phyloP scores from a whole-genome alignment of 306 rosid genomes.

The Gastrolobium bilobum region DNA sequence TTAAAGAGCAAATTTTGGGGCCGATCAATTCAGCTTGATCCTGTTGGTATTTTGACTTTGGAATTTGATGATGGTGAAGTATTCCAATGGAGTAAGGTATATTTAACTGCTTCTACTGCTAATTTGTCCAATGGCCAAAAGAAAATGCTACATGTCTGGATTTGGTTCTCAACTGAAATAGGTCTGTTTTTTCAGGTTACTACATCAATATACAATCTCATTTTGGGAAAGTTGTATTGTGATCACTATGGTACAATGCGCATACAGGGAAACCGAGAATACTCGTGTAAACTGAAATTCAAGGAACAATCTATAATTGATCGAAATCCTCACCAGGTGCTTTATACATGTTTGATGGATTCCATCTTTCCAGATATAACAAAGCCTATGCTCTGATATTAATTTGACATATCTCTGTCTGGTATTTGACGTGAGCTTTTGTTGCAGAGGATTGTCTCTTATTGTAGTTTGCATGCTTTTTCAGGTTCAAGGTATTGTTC shows the following conservation, averaged over 20 bases:
- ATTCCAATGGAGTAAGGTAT: constrained; percentile 95
- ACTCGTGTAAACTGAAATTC: constrained; percentile 86
- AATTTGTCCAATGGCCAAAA: constrained; percentile 9
- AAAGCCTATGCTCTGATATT: constrained; percentile 4
- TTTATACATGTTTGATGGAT: constrained; percentile 38
- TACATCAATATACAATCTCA: constrained; percentile 93
- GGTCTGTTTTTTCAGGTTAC: constrained; percentile 72
- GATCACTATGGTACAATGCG: constrained; percentile 99
- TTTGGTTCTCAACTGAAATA: constrained; percentile 47
- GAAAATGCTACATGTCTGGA: constrained; percentile 17
- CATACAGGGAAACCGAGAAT: constrained; percentile 75
- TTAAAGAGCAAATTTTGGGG: constrained; percentile 99
- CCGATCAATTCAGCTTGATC: constrained; percentile 97
- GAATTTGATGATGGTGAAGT: constrained; percentile 97
- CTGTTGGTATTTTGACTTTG: constrained; percentile 86
- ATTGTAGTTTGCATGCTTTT: constrained; percentile 28
- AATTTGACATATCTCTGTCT: neutral
- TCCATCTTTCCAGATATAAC: constrained; percentile 6
- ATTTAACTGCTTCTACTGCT: constrained; percentile 41
- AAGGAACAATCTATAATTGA: constrained; percentile 98
- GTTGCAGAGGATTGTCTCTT: constrained; percentile 14
- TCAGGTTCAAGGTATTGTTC: constrained; percentile 90
- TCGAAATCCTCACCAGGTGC: constrained; percentile 96
- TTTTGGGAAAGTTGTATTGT: constrained; percentile 91
- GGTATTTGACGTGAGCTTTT: constrained; percentile 33